phyloP scores from a whole-genome alignment of 768 basidiomycete species.

The Chalciporus piperatus region DNA sequence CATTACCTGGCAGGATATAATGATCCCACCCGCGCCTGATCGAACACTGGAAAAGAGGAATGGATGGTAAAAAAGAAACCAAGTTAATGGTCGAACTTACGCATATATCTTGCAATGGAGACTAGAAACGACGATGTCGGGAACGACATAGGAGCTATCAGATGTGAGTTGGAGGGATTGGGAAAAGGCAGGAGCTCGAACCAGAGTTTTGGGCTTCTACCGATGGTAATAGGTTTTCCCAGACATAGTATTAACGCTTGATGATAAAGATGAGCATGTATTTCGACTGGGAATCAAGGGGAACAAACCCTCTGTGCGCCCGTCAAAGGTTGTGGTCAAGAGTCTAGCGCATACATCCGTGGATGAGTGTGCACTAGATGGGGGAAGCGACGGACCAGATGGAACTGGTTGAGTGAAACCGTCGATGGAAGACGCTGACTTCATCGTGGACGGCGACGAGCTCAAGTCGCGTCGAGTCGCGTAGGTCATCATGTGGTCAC shows the following conservation, averaged over 20 bases:
- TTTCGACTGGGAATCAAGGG: neutral
- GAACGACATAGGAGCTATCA: slow-evolving; percentile 56
- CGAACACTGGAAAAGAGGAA: slow-evolving; percentile 46
- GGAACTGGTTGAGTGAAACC: slow-evolving; percentile 29
- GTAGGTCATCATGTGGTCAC: slow-evolving; percentile 8
- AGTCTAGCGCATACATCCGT: slow-evolving; percentile 69
- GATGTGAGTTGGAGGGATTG: neutral
- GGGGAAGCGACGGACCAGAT: slow-evolving; percentile 21
- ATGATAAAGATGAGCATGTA: slow-evolving; percentile 1
- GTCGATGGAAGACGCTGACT: slow-evolving; percentile 13
- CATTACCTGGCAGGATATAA: slow-evolving; percentile 74
- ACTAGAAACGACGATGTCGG: slow-evolving; percentile 61
- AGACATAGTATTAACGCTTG: slow-evolving; percentile 60
- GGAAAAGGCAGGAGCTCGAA: slow-evolving; percentile 22
- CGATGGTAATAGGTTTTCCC: slow-evolving; percentile 64
- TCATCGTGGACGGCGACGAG: slow-evolving; percentile 17
- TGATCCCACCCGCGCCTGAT: slow-evolving; percentile 67
- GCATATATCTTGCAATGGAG: slow-evolving; percentile 80
- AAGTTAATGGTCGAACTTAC: slow-evolving; percentile 37
- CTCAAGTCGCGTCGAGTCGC: slow-evolving; percentile 8
- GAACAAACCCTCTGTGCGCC: slow-evolving; percentile 59
- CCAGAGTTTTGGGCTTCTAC: slow-evolving; percentile 70
- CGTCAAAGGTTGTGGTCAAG: slow-evolving; percentile 53
- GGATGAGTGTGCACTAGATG: slow-evolving; percentile 5
- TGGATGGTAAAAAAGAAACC: neutral